Conservation (phyloP, 108 stramenopile species). For the Fragilaria radians region DNA sequence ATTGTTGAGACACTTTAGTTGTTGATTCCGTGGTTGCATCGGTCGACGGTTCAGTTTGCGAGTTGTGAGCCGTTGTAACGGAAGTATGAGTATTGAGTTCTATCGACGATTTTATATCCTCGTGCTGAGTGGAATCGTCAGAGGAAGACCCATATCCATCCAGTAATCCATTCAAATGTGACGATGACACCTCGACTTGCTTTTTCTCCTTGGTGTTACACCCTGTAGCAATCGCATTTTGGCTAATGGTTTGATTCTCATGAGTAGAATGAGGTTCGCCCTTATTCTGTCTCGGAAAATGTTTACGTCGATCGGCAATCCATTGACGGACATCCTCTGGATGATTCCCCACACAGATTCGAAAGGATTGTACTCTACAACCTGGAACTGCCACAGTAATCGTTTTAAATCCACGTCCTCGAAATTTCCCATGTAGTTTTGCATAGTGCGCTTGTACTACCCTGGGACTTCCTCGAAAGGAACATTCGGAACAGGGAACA, state of each 20-base stretch:
- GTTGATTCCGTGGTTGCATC: background rate
- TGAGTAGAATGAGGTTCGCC: constrained; percentile 4
- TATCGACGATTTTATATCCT: constrained; percentile 2
- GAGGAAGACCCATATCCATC: constrained; percentile 80
- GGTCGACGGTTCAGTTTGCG: background rate
- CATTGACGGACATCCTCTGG: constrained; percentile 79
- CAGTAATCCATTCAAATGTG: constrained; percentile 26
- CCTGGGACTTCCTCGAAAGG: constrained; percentile 38
- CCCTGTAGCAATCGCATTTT: constrained; percentile 4
- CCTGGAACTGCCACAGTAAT: constrained; percentile 72
- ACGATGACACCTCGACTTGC: constrained; percentile 34
- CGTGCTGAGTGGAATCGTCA: constrained; percentile 13
- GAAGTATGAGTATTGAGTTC: background rate
- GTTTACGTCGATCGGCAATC: constrained; percentile 74
- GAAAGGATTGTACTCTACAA: constrained; percentile 64
- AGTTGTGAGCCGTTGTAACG: background rate
- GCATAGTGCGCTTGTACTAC: constrained; percentile 50
- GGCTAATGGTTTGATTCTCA: constrained; percentile 6
- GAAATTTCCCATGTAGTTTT: constrained; percentile 52
- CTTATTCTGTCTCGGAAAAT: constrained; percentile 45
- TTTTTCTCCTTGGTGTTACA: constrained; percentile 2
- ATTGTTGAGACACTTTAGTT: background rate
- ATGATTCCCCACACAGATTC: constrained; percentile 83
- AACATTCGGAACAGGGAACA: constrained; percentile 38
- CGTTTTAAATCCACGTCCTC: constrained; percentile 74